These are phyloP conservation scores for Lathyrus oleraceus DNA, from an alignment of 306 rosid genomes.

Conservation along the genomic window DNA sequence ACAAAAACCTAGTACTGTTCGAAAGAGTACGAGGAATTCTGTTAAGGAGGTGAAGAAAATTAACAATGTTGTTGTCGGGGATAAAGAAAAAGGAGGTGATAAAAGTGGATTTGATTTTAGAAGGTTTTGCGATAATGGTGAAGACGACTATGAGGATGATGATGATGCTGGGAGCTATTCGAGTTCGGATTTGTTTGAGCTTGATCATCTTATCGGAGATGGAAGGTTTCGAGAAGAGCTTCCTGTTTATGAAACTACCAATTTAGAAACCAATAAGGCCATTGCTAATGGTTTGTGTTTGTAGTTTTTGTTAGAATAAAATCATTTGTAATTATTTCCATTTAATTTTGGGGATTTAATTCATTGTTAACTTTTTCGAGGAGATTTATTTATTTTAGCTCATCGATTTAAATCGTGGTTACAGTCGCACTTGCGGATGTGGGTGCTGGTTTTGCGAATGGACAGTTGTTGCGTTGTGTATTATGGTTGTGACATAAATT, in stretches of 20 bases:
- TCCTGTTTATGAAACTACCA: constrained; percentile 81
- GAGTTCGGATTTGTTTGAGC: constrained; percentile 77
- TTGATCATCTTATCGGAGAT: constrained; percentile 68
- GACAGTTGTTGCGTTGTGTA: too few relatives aligned
- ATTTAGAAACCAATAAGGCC: constrained; percentile 65
- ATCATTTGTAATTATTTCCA: constrained; percentile 35
- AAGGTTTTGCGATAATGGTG: constrained; percentile 31
- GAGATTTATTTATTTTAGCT: neutral
- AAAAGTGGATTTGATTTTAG: constrained; percentile 23
- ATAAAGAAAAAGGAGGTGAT: constrained; percentile 16
- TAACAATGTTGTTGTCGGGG: constrained; percentile 12
- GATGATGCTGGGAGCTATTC: constrained; percentile 60
- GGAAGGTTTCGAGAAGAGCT: constrained; percentile 73
- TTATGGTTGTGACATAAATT: too few relatives aligned
- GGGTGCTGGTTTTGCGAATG: too few relatives aligned
- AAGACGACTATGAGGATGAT: constrained; percentile 39
- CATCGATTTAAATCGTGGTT: too few relatives aligned
- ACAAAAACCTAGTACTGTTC: constrained; percentile 1
- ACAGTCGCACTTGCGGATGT: too few relatives aligned
- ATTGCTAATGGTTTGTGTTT: constrained; percentile 64
- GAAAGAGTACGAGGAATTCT: constrained; percentile 38
- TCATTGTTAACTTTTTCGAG: constrained; percentile 4
- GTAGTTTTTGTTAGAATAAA: constrained; percentile 32
- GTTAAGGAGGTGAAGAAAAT: constrained; percentile 33
- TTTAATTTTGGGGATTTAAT: constrained; percentile 6